phyloP scores from a whole-genome alignment of 129 eudicot genomes.

The Flaveria trinervia region DNA sequence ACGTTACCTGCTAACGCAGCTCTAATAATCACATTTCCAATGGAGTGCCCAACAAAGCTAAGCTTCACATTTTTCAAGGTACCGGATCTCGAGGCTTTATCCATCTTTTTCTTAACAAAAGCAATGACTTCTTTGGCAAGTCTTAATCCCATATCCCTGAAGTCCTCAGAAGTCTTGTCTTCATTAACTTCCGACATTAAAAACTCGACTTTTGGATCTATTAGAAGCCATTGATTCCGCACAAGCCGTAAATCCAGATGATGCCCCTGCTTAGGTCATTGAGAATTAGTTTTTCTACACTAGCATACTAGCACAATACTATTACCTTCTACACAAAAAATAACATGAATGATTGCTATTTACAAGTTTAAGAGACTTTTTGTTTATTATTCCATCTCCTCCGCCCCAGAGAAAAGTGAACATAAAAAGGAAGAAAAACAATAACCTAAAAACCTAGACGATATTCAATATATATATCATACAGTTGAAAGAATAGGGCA shows the following conservation, averaged over 20 bases:
- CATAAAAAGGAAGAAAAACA: not conserved
- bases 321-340: not conserved
- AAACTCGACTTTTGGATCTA: constrained; percentile 91
- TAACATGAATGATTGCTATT: not conserved
- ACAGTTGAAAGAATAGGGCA: not conserved
- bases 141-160: constrained; percentile 95
- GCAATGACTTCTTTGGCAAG: constrained; percentile 89
- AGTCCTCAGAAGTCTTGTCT: constrained; percentile 96
- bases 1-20: constrained; percentile 82
- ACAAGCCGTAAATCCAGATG: constrained; percentile 95
- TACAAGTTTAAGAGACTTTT: not conserved
- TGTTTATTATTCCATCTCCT: not conserved
- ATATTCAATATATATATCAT: not conserved
- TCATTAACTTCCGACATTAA: constrained; percentile 96
- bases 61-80: constrained; percentile 69
- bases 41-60: constrained; percentile 98
- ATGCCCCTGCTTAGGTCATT: constrained; percentile 68
- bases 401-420: not conserved
- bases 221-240: constrained; percentile 95
- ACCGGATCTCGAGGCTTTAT: constrained; percentile 82
- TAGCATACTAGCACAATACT: not conserved
- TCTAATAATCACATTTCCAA: constrained; percentile 91
- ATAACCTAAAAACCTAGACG: not conserved
- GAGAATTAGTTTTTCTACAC: constrained; percentile 17
- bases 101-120: constrained; percentile 97